A percentile compares a stretch with the other conserved stretches of the same genome.
Evolutionary conservation across 83 land plant species (phyloP).

Genomic region (Isoetes engelmannii): DNA sequence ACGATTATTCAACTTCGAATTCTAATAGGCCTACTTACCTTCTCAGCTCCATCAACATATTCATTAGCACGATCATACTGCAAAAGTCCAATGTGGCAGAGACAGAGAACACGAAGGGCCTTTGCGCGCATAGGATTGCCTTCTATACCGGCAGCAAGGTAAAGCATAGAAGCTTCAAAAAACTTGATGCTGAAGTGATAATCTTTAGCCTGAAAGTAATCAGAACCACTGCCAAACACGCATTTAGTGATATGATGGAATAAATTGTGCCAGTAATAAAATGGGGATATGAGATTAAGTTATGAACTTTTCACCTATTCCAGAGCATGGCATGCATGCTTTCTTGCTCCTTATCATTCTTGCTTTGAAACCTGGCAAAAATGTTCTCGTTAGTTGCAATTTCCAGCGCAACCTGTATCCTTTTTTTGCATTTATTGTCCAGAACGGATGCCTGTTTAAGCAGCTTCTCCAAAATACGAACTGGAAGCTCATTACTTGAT

Average conservation of each 20-base stretch:
- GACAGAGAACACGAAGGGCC: constrained; percentile 65
- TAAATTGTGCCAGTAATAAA: background rate
- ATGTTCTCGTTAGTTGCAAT: constrained; percentile 61
- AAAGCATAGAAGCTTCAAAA: constrained; percentile 87
- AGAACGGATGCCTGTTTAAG: constrained; percentile 21
- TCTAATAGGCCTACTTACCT: constrained; percentile 54
- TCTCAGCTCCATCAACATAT: constrained; percentile 72
- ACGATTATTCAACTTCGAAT: background rate
- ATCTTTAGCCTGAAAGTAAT: constrained; percentile 51
- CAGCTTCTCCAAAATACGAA: constrained; percentile 49
- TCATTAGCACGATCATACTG: constrained; percentile 83
- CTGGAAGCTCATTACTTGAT: constrained; percentile 43
- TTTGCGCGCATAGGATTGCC: constrained; percentile 50
- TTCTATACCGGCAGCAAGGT: constrained; percentile 47
- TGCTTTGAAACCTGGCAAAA: constrained; percentile 5
- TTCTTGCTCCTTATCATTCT: constrained; percentile 35
- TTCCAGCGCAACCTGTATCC: constrained; percentile 52
- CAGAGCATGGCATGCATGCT: constrained; percentile 73
- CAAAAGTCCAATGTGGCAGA: constrained; percentile 66
- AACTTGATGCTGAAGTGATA: constrained; percentile 52
- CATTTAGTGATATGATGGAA: too few species aligned
- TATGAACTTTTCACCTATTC: constrained; percentile 52
- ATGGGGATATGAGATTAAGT: background rate
- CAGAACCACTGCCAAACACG: constrained; percentile 60
- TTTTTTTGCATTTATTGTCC: constrained; percentile 22